Evolutionary conservation across 106 monocot species (phyloP), one percentile per base, ranked within the genome.

Genomic region (Vanilla planifolia): DNA sequence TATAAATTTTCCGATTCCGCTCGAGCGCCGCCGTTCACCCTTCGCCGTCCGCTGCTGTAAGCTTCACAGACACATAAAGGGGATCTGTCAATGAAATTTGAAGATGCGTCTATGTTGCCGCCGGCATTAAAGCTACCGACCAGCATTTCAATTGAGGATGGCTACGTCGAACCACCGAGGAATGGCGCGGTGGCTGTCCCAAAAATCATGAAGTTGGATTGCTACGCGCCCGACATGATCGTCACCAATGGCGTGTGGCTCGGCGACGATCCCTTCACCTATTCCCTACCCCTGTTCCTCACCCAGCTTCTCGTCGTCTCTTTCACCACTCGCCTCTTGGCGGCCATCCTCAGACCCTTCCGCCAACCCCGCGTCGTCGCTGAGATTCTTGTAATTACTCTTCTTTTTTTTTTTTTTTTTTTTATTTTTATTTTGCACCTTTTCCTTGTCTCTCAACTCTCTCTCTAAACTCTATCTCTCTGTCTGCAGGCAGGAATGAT

Each of bases 321-420:
- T 59, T 30, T 61, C 68, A n/a, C 69, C 67, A 71, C 88, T 8
- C 71, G 60, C 16, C 3, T 27, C 23, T 45, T 74, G 45, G 66
- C 69, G 39, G 65, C 34, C 70, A 0, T 85, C 24, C 81, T 93
- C 63, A 65, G 44, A 42, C 82, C 58, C 2, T 28, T 93, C 34
- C 65, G 64, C 3, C 93, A 88, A 33, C 81, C 93, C 5, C 55
- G 58, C 6, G 51, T 89, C 69, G 72, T 93, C 22, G 43, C 85
- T 1, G 79, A 93, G 29, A 85, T 88, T 33, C 6, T 92, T 11
- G 92, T 80, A 78, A 6, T 74, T 44, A 2, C 27, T 25, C 2
- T 13, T 35, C 15, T 7, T n/a, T 3, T 5, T 14, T 23, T 25
- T 8, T 41, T 10, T 13, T 33, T 3, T 15, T 51, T 0, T 41